Conservation (phyloP, 1,139 yeast species). For the Suhomyces guaymorum region DNA sequence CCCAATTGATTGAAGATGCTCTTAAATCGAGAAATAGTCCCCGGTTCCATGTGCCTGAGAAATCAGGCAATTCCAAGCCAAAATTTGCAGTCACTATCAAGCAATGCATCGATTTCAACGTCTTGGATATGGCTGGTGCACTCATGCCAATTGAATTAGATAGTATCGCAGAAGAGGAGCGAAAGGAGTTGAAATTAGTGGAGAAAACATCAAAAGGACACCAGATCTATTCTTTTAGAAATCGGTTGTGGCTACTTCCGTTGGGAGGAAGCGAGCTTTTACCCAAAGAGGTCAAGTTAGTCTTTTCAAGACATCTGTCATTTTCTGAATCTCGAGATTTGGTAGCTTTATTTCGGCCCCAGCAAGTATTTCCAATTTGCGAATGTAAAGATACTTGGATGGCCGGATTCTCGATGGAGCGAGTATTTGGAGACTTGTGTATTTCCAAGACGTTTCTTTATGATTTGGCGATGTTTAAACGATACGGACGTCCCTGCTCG, state of each 20-base stretch:
- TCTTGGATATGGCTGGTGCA: slow-evolving; percentile 33
- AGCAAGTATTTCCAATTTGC: slow-evolving; percentile 49
- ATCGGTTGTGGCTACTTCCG: slow-evolving; percentile 33
- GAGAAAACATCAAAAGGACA: slow-evolving; percentile 27
- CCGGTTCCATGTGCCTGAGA: slow-evolving; percentile 7
- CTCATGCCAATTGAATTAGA: slow-evolving; percentile 28
- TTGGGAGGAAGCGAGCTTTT: slow-evolving; percentile 31
- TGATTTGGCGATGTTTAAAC: slow-evolving; percentile 28
- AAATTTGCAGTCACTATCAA: slow-evolving; percentile 25
- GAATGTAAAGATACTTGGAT: slow-evolving; percentile 38
- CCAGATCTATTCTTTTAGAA: slow-evolving; percentile 24
- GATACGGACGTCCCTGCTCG: slow-evolving; percentile 24
- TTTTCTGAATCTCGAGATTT: slow-evolving; percentile 46
- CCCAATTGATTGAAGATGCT: not conserved
- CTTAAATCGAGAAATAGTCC: not conserved
- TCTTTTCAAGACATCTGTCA: slow-evolving; percentile 59
- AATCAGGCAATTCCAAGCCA: slow-evolving; percentile 1
- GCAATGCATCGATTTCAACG: slow-evolving; percentile 45
- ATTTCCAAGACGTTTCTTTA: slow-evolving; percentile 23
- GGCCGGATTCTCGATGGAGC: slow-evolving; percentile 43
- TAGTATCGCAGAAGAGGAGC: slow-evolving; percentile 19
- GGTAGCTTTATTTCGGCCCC: slow-evolving; percentile 39
- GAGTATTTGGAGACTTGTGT: slow-evolving; percentile 48
- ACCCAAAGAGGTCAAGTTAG: slow-evolving; percentile 40
- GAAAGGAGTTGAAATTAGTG: slow-evolving; percentile 16